These are phyloP conservation scores for Aaosphaeria pasadenensis DNA, from an alignment of 2,329 filamentous ascomycete species.

Conservation along the genomic window DNA sequence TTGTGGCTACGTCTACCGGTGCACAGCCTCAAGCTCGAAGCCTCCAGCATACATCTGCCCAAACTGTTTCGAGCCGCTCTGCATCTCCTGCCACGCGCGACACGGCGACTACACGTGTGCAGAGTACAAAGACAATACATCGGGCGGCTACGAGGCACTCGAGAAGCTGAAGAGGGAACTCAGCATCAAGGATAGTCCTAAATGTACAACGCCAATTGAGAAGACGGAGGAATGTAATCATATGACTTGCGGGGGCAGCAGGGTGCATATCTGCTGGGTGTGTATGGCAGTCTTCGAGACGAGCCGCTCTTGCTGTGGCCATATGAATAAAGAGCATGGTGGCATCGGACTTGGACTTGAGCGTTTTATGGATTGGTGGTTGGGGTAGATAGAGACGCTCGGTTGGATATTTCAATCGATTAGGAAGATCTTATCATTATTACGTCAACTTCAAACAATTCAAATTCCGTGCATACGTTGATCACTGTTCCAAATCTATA, in stretches of 20 bases:
- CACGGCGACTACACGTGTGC: conserved; percentile 7
- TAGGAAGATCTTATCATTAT: too few species aligned
- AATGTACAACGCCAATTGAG: conserved; percentile 7
- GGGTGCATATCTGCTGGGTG: conserved; percentile 14
- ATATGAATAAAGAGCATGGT: too few species aligned
- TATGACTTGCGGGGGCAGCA: conserved; percentile 6
- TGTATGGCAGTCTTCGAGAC: conserved; percentile 11
- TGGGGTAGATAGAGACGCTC: too few species aligned
- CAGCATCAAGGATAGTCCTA: conserved; percentile 9
- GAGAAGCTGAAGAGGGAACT: conserved; percentile 11
- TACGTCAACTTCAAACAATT: too few species aligned
- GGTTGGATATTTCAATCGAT: too few species aligned
- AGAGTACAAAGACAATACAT: neutral
- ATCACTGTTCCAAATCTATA: too few species aligned
- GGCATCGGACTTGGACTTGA: too few species aligned
- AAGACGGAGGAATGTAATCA: conserved; percentile 10
- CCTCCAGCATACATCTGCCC: conserved; percentile 13
- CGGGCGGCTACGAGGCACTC: conserved; percentile 4
- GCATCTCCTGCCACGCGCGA: conserved; percentile 8
- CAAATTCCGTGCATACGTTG: too few species aligned
- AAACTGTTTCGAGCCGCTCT: conserved; percentile 10
- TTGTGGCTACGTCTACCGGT: conserved; percentile 14
- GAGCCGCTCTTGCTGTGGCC: conserved; percentile 4
- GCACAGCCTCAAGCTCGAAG: conserved; percentile 1
- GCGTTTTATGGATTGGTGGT: too few species aligned